Percentiles rank a stretch among this genome's conserved stretches.
Evolutionary conservation across 2,329 filamentous ascomycete genomes (phyloP).

Genomic region (Fusarium sublunatum): DNA sequence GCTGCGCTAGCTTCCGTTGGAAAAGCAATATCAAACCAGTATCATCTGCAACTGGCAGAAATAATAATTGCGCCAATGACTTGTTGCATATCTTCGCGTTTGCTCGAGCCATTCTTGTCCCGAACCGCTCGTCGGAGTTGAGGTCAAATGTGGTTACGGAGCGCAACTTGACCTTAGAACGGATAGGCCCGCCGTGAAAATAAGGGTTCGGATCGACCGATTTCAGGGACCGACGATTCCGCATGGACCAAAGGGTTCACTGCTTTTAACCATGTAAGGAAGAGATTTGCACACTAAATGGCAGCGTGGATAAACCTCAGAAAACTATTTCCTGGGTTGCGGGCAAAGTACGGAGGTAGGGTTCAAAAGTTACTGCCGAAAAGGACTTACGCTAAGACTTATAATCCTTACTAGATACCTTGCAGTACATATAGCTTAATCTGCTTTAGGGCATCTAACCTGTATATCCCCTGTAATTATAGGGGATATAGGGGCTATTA

Average conservation of each 20-base stretch:
- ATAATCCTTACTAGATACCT: no score
- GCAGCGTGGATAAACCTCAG: slow-evolving; percentile 5
- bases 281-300: slow-evolving; percentile 4
- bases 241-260: neutral
- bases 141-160: neutral
- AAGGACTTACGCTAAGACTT: no score
- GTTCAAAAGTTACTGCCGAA: no score
- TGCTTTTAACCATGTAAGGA: neutral
- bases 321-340: slow-evolving; percentile 16
- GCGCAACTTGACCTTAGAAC: slow-evolving; percentile 12
- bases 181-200: neutral
- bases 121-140: neutral
- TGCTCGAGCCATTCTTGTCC: neutral
- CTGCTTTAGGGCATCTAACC: no score
- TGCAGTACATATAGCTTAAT: no score
- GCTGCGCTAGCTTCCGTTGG: neutral
- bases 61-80: neutral
- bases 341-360: no score
- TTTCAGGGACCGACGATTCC: slow-evolving; percentile 7
- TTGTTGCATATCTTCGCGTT: neutral
- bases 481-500: no score
- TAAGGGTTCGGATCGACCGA: slow-evolving; percentile 10
- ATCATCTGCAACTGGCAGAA: neutral
- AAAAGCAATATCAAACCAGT: neutral
- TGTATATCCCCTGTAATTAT: no score